Base-by-base conservation (phyloP, 768 basidiomycete genomes). In the Mycena capillaripes region DNA sequence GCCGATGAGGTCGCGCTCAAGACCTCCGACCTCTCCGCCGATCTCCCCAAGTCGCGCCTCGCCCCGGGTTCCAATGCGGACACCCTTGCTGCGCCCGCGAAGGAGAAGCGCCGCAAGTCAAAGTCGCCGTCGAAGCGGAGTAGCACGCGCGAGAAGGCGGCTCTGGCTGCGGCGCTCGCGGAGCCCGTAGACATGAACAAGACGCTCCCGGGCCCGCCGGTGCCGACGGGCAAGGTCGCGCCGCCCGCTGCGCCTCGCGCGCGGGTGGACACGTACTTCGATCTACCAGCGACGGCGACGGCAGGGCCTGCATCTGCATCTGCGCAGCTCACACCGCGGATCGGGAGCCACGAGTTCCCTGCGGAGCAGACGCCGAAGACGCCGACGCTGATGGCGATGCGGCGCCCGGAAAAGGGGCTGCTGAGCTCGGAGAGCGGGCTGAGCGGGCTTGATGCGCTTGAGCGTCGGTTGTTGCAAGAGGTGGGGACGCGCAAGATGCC, bases 371-470 rank as follows among this genome's bases (percentile, higher is more conserved):
- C 86, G 29, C 89, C 88, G 0, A 87, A 88, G n/a, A 90, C 88
- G 19, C 89, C 89, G 21, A 86, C 87, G 23, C 78, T 89, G 36
- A 84, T 85, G 4, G 88, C 89, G 32, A 80, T 82, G 67, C 55
- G 57, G 57, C 66, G 70, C 10, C 66, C 48, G 68, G n/a, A n/a
- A n/a, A n/a, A n/a, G n/a, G 81, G 76, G 64, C 73, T 59, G 42
- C 69, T 44, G 76, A 66, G 81, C 76, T 42, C 73, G 4, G 89
- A 89, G 75, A 90, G 85, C 59, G 93, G 93, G 11, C 81, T 95
- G 74, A 90, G 85, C 60, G 93, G 93, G 11, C 81, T 95, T 4
- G 93, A 95, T 73, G 93, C 91, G 4, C 82, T 95, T 10, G 94
- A 95, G 77, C 84, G 89, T 57, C 84, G 90, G 61, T 82, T 95